Conservation (phyloP, 2,329 filamentous ascomycete genomes). For the Botrytis byssoidea region DNA sequence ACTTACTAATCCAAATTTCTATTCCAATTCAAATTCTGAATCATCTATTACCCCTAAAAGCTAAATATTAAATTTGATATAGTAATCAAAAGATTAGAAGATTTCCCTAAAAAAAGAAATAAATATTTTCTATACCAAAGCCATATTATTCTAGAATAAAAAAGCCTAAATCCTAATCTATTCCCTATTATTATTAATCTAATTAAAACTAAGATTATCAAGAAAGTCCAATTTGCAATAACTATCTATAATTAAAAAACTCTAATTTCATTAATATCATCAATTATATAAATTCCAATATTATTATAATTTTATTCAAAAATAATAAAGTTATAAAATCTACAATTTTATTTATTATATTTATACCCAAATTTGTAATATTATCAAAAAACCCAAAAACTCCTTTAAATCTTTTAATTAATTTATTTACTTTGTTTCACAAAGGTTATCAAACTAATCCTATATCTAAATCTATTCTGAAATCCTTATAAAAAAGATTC, state of each 20-base stretch:
- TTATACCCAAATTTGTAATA: accelerated
- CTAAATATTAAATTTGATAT: no score
- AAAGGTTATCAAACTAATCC: accelerated
- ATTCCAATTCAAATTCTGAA: accelerated
- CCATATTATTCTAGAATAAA: accelerated
- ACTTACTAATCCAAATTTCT: accelerated
- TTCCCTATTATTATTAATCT: accelerated
- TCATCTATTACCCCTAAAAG: accelerated
- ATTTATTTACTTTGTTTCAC: accelerated
- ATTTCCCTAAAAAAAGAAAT: accelerated
- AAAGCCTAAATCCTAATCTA: accelerated
- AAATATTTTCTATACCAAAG: no score
- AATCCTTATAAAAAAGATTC: no score
- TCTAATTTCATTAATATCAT: no score
- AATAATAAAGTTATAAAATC: no score
- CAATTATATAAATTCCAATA: no score
- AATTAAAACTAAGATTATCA: accelerated
- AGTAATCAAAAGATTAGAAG: no score
- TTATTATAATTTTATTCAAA: no score
- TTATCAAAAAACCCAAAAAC: accelerated
- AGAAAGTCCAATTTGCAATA: no score
- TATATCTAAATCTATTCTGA: no score
- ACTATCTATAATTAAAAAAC: no score
- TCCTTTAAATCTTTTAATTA: accelerated
- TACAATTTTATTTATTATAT: accelerated